A percentile compares a stretch with the other conserved stretches of the same genome.
phyloP scores from a whole-genome alignment of 1,284 basidiomycete genomes.

The Filobasidium uniguttulatum region DNA sequence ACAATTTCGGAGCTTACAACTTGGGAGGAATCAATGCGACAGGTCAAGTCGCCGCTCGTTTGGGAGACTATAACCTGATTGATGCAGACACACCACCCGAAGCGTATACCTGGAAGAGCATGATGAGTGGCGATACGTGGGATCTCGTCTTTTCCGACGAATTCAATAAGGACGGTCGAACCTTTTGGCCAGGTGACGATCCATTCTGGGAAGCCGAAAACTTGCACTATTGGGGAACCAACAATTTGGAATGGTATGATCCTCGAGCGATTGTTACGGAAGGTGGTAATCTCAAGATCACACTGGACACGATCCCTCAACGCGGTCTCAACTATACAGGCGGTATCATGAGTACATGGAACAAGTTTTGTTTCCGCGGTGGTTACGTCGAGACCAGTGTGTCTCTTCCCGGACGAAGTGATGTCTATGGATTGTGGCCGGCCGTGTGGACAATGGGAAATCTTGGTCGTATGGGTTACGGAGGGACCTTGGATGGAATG shows the following conservation, averaged over 20 bases:
- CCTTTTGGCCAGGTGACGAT: constrained; percentile 53
- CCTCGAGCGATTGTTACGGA: constrained; percentile 66
- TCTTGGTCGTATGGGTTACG: constrained; percentile 66
- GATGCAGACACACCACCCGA: constrained; percentile 55
- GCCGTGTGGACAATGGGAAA: constrained; percentile 87
- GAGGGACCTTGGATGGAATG: constrained; percentile 54
- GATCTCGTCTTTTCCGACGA: constrained; percentile 42
- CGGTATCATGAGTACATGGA: constrained; percentile 43
- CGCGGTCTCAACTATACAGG: constrained; percentile 61
- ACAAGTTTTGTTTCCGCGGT: constrained; percentile 86
- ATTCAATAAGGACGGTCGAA: constrained; percentile 49
- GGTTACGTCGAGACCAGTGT: constrained; percentile 58
- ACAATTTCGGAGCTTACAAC: constrained; percentile 41
- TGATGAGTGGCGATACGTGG: constrained; percentile 32
- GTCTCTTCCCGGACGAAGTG: constrained; percentile 64
- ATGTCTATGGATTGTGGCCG: constrained; percentile 54
- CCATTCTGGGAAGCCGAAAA: constrained; percentile 42
- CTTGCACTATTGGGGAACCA: constrained; percentile 54
- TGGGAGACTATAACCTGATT: constrained; percentile 58
- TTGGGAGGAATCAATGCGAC: constrained; percentile 45
- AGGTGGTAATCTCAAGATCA: constrained; percentile 66
- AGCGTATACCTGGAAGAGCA: constrained; percentile 26
- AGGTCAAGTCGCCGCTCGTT: constrained; percentile 47
- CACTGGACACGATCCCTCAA: constrained; percentile 49
- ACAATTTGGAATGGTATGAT: constrained; percentile 45